A percentile compares a stretch with the other conserved stretches of the same genome.
phyloP scores from a whole-genome alignment of 2,329 filamentous ascomycete species.

The Didymella segeticola region DNA sequence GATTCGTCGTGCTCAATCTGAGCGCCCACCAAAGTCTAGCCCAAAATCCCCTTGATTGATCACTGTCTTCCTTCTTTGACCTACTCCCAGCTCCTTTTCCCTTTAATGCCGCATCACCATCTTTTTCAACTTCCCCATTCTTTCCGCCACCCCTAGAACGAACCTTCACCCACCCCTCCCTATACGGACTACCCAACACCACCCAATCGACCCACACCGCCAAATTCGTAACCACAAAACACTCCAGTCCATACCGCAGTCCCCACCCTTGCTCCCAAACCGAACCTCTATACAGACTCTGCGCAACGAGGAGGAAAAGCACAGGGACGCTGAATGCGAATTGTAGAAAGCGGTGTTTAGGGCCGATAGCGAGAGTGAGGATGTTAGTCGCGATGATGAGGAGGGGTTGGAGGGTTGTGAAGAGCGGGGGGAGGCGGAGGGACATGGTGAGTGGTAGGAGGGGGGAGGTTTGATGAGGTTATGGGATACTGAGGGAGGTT shows the following conservation, averaged over 20 bases:
- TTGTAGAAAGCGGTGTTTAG: slow-evolving; percentile 11
- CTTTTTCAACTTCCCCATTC: background rate
- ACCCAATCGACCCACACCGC: slow-evolving; percentile 32
- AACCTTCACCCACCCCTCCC: slow-evolving; percentile 32
- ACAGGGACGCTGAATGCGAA: slow-evolving; percentile 23
- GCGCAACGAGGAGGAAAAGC: slow-evolving; percentile 21
- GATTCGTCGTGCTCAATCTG: slow-evolving; percentile 20
- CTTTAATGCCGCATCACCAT: background rate
- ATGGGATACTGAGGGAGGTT: too few relatives aligned
- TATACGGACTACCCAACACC: slow-evolving; percentile 30
- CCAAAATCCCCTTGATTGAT: slow-evolving; percentile 14
- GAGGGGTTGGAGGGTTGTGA: slow-evolving; percentile 19
- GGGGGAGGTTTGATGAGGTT: background rate
- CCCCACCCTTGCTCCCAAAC: slow-evolving; percentile 23
- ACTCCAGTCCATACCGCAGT: slow-evolving; percentile 22
- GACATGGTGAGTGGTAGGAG: background rate
- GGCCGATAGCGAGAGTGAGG: slow-evolving; percentile 24
- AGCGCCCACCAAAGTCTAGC: slow-evolving; percentile 32
- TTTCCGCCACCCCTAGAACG: background rate
- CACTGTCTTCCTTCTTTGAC: background rate
- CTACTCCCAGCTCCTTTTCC: background rate
- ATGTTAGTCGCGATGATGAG: slow-evolving; percentile 23
- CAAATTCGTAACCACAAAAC: slow-evolving; percentile 3
- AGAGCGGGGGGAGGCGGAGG: slow-evolving; percentile 16
- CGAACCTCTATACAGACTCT: slow-evolving; percentile 26